A percentile compares a stretch with the other conserved stretches of the same genome.
phyloP scores from a whole-genome alignment of 768 basidiomycete genomes.

The Collybia sordida region DNA sequence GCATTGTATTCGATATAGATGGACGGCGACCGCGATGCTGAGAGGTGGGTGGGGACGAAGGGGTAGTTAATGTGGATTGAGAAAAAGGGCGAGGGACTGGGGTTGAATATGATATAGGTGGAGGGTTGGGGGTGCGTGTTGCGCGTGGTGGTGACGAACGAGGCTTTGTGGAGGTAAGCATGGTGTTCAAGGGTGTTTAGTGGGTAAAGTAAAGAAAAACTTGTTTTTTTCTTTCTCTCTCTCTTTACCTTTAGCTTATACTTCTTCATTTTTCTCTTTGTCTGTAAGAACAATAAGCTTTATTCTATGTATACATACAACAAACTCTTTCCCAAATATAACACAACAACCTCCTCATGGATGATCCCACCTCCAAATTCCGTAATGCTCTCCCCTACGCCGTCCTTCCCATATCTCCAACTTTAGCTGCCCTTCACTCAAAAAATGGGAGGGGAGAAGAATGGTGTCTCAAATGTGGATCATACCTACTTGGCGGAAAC shows the following conservation, averaged over 20 bases:
- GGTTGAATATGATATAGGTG: conserved; percentile 23
- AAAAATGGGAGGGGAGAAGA: conserved; percentile 22
- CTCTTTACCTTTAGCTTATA: conserved; percentile 6
- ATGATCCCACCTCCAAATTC: conserved; percentile 39
- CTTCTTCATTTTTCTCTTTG: conserved; percentile 12
- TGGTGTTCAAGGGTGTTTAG: conserved; percentile 6
- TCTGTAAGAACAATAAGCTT: conserved; percentile 18
- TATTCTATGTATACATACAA: conserved; percentile 5
- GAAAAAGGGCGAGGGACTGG: conserved; percentile 18
- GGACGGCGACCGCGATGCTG: conserved; percentile 29
- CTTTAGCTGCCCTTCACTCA: conserved; percentile 64
- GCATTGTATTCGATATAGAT: conserved; percentile 46
- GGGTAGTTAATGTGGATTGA: conserved; percentile 20
- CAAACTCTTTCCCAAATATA: conserved; percentile 4
- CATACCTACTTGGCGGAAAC: conserved; percentile 41
- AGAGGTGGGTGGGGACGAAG: conserved; percentile 21
- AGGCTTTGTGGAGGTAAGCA: conserved; percentile 27
- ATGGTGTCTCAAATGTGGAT: conserved; percentile 55
- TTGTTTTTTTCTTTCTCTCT: no score
- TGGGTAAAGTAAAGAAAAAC: no score
- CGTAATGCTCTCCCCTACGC: conserved; percentile 46
- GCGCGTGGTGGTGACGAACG: conserved; percentile 27
- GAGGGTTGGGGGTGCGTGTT: conserved; percentile 21
- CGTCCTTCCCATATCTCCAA: conserved; percentile 50
- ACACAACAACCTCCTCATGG: conserved; percentile 8